These are phyloP conservation scores for Cladosporium oxysporum DNA, from an alignment of 2,329 filamentous ascomycete genomes.

Conservation along the genomic window DNA sequence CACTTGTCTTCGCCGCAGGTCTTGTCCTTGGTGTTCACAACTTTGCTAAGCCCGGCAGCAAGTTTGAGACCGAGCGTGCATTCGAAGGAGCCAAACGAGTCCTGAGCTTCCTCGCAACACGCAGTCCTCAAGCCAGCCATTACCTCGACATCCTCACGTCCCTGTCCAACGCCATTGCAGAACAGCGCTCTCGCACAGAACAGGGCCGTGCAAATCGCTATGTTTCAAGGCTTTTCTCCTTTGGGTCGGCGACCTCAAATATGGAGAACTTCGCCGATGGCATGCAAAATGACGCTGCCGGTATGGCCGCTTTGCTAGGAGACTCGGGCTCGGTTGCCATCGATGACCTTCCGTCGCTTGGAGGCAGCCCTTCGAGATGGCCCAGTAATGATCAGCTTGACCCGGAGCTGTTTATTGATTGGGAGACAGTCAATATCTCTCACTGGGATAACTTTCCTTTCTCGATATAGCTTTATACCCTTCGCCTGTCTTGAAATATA, in stretches of 20 bases:
- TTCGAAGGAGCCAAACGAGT: conserved; percentile 55
- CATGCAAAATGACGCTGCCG: not conserved
- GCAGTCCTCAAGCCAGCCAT: conserved; percentile 59
- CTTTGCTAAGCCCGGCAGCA: conserved; percentile 52
- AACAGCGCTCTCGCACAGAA: conserved; percentile 8
- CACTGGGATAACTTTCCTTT: conserved; percentile 19
- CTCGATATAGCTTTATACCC: not conserved
- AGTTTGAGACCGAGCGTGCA: conserved; percentile 50
- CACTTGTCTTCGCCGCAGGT: conserved; percentile 57
- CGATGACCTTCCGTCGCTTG: not conserved
- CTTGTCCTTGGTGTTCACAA: conserved; percentile 59
- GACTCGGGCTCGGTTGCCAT: conserved; percentile 6
- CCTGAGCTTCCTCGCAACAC: conserved; percentile 49
- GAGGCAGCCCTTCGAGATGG: conserved; percentile 1
- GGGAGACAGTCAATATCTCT: conserved; percentile 17
- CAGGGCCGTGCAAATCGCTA: conserved; percentile 7
- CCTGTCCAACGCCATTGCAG: conserved; percentile 27
- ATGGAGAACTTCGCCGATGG: not conserved
- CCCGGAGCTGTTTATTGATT: conserved; percentile 14
- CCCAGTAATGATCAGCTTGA: not conserved
- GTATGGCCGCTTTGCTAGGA: not conserved
- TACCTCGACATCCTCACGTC: conserved; percentile 57
- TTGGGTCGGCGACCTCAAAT: not conserved
- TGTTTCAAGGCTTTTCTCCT: conserved; percentile 10
- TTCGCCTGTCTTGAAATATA: not conserved